Evolutionary conservation across 306 rosid genomes (phyloP).

Genomic region (Calophaca sinica): DNA sequence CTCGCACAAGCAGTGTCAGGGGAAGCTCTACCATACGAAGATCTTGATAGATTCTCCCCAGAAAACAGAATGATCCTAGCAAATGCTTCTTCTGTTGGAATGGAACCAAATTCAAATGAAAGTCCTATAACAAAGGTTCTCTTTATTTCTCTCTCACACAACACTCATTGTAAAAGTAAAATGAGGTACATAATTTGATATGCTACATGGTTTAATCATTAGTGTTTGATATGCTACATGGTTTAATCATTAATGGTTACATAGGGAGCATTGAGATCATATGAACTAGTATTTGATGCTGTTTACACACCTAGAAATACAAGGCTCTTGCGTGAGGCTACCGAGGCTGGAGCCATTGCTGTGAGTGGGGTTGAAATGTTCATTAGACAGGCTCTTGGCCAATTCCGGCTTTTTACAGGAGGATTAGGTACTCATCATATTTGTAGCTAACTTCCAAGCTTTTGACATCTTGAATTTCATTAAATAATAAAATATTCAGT

Average conservation of each 20-base stretch:
- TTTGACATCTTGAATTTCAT: background rate
- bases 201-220: constrained; percentile 14
- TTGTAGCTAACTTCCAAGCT: background rate
- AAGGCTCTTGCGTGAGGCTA: constrained; percentile 50
- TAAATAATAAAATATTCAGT: background rate
- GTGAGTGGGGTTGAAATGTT: constrained; percentile 59
- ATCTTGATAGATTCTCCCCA: constrained; percentile 14
- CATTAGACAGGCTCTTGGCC: constrained; percentile 57
- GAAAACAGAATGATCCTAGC: constrained; percentile 20
- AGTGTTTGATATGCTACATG: background rate
- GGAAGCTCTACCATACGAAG: constrained; percentile 32
- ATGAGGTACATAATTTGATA: background rate
- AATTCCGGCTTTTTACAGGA: constrained; percentile 50
- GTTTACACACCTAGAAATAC: constrained; percentile 51
- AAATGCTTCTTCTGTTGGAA: constrained; percentile 31
- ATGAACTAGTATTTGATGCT: constrained; percentile 39
- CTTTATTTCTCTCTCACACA: background rate
- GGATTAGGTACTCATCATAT: constrained; percentile 37
- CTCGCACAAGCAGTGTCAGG: constrained; percentile 38
- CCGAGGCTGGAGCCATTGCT: constrained; percentile 32
- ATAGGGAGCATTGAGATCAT: constrained; percentile 37
- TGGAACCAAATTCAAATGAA: constrained; percentile 37
- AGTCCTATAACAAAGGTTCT: constrained; percentile 30
- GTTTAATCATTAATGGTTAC: constrained; percentile 9
- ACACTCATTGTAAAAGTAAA: background rate